phyloP scores from a whole-genome alignment of 106 monocot species.

The Triglochin maritima region DNA sequence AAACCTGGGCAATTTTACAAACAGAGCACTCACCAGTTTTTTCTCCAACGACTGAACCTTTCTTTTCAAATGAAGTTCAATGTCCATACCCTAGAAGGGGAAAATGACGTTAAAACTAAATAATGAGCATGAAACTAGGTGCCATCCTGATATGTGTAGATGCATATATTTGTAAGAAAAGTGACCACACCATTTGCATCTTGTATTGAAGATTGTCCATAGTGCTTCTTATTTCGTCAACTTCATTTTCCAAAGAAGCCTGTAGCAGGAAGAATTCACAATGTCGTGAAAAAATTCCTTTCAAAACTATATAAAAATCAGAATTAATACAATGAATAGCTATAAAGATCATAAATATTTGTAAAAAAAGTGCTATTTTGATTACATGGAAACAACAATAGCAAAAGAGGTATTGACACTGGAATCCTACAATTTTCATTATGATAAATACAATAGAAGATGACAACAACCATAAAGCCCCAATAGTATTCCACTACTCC shows the following conservation, averaged over 20 bases:
- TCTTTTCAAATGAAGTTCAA: constrained; percentile 78
- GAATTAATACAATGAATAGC: neutral
- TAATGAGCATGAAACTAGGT: neutral
- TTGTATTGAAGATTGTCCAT: constrained; percentile 73
- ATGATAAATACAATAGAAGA: too few species aligned
- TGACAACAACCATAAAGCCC: too few species aligned
- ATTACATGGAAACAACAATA: too few species aligned
- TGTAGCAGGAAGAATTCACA: constrained; percentile 12
- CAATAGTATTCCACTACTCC: too few species aligned
- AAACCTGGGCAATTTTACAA: neutral
- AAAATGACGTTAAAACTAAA: neutral
- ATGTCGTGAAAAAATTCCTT: neutral
- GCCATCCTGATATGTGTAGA: too few species aligned
- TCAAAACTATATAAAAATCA: neutral
- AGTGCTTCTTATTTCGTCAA: constrained; percentile 35
- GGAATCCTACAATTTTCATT: too few species aligned
- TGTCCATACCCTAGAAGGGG: constrained; percentile 55
- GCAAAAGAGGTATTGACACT: too few species aligned
- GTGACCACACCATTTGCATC: constrained; percentile 58
- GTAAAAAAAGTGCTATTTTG: too few species aligned
- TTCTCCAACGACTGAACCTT: constrained; percentile 48
- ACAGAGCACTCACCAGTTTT: constrained; percentile 37
- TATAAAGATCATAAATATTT: neutral
- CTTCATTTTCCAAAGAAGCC: constrained; percentile 81
- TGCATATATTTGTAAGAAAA: too few species aligned